Conservation (phyloP, 441 rosid genomes). For the Daphne laureola region DNA sequence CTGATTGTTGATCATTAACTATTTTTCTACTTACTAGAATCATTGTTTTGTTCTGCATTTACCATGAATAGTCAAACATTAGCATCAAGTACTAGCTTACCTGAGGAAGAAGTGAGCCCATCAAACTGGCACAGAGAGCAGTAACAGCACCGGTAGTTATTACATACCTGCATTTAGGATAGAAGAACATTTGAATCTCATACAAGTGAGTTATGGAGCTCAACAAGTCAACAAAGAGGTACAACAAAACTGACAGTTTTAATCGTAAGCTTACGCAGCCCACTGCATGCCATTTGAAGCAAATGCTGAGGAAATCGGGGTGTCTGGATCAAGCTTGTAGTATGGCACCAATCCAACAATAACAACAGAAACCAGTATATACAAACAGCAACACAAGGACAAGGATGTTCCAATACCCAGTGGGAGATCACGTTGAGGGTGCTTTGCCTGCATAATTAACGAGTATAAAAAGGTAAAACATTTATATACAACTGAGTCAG, state of each 20-base stretch:
- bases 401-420: constrained; percentile 72
- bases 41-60: too few relatives aligned
- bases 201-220: neutral
- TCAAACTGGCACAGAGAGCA: constrained; percentile 73
- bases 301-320: constrained; percentile 89
- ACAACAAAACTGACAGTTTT: constrained; percentile 5
- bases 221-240: neutral
- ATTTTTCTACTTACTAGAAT: neutral
- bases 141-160: constrained; percentile 79
- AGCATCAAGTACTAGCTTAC: constrained; percentile 21
- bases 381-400: constrained; percentile 61
- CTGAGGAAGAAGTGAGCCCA: constrained; percentile 86
- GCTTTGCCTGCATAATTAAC: constrained; percentile 44
- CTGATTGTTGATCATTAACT: neutral
- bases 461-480: neutral
- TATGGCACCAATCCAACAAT: constrained; percentile 86
- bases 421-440: constrained; percentile 80
- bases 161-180: constrained; percentile 35
- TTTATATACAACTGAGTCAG: too few relatives aligned
- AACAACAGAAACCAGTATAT: constrained; percentile 82
- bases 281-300: constrained; percentile 85
- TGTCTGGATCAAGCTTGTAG: constrained; percentile 71
- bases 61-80: neutral
- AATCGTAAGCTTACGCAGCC: constrained; percentile 64
- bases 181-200: constrained; percentile 1